Evolutionary conservation across 1,139 yeast species (phyloP).

Genomic region (Debaryomyces sp.): DNA sequence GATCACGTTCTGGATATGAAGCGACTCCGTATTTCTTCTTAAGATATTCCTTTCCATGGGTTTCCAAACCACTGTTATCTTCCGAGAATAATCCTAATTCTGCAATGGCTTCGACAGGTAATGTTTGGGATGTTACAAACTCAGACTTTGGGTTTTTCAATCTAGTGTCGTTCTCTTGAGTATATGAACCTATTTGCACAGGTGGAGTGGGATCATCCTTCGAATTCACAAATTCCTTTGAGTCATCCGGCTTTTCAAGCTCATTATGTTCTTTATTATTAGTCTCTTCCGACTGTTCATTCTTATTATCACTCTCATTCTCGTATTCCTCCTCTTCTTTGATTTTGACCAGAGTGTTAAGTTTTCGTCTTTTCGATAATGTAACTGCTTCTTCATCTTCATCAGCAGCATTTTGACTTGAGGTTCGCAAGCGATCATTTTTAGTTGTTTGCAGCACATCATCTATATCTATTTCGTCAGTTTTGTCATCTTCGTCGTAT

Average conservation of each 20-base stretch:
- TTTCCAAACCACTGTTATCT: conserved; percentile 53
- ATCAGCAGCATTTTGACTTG: conserved; percentile 9
- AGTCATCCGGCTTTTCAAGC: background rate
- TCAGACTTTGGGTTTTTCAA: conserved; percentile 78
- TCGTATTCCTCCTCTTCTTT: conserved; percentile 17
- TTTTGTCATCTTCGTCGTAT: conserved; percentile 9
- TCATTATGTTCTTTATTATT: conserved; percentile 7
- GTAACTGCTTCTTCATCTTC: conserved; percentile 17
- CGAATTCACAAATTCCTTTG: conserved; percentile 18
- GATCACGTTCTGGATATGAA: conserved; percentile 79
- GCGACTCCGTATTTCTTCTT: conserved; percentile 86
- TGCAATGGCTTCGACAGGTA: conserved; percentile 66
- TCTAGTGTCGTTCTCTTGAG: conserved; percentile 58
- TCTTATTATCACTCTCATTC: conserved; percentile 15
- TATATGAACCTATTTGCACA: conserved; percentile 47
- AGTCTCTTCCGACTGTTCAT: conserved; percentile 17
- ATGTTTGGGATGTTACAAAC: conserved; percentile 71
- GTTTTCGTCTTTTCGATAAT: conserved; percentile 17
- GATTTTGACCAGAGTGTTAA: background rate
- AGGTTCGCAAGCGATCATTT: conserved; percentile 6
- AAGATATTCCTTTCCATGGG: conserved; percentile 70
- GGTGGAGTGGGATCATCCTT: conserved; percentile 45
- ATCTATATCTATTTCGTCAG: background rate
- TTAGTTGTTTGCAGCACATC: conserved; percentile 13
- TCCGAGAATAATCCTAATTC: conserved; percentile 71